phyloP scores from a whole-genome alignment of 768 basidiomycete genomes.

The Russula compacta region DNA sequence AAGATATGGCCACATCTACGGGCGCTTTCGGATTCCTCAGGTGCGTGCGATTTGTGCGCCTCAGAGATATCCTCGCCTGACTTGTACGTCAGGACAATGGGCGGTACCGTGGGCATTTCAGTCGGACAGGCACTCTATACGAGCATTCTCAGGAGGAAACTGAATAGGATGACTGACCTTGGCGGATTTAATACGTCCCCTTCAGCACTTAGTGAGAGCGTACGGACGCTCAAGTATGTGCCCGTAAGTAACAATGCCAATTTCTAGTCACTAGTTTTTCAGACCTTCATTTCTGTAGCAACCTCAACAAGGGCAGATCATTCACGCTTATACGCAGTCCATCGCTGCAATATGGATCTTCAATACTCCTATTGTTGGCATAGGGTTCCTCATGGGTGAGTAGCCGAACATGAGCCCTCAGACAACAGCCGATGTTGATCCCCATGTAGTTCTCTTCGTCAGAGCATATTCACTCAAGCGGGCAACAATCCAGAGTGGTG shows the following conservation, averaged over 20 bases:
- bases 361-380: slow-evolving; percentile 25
- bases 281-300: slow-evolving; percentile 20
- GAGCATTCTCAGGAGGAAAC: slow-evolving; percentile 34
- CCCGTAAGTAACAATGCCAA: slow-evolving; percentile 17
- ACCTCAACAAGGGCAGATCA: slow-evolving; percentile 26
- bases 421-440: background rate
- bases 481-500: slow-evolving; percentile 12
- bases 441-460: slow-evolving; percentile 27
- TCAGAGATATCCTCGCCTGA: background rate
- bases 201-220: slow-evolving; percentile 23
- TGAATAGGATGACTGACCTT: slow-evolving; percentile 14
- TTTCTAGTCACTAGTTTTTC: background rate
- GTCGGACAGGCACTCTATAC: slow-evolving; percentile 64
- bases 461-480: slow-evolving; percentile 31
- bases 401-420: background rate
- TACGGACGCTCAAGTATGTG: slow-evolving; percentile 21
- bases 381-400: slow-evolving; percentile 28
- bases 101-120: slow-evolving; percentile 70
- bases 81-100: slow-evolving; percentile 41
- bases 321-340: slow-evolving; percentile 31
- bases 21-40: slow-evolving; percentile 62
- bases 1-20: slow-evolving; percentile 80
- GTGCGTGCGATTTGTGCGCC: slow-evolving; percentile 26
- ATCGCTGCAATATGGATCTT: slow-evolving; percentile 36
- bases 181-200: slow-evolving; percentile 19